Base-by-base conservation (phyloP, 2,329 filamentous ascomycete genomes). In the Hypoxylon sp. region DNA sequence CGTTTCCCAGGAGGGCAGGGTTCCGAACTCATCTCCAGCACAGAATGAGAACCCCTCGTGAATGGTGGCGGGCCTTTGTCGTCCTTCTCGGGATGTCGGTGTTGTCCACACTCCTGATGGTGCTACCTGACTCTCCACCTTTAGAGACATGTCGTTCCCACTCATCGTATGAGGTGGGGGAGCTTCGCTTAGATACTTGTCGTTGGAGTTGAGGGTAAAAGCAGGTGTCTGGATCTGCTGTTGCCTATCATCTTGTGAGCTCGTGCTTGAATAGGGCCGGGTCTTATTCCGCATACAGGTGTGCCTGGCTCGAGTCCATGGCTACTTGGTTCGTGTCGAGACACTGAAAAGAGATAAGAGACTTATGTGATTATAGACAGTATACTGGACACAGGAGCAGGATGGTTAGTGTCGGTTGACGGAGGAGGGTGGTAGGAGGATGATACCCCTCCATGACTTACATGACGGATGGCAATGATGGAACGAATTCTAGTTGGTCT, bases 11-110 rank as follows among this genome's bases (percentile, higher is more conserved):
- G 82, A 78, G 13, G 81, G 77, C 41, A 86, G 70, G 3, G 79
- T 75, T 41, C 77, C 76, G 62, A 79, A 84, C 40, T 83, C 79
- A 60, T 84, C 83, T 29, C 78, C 77, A 60, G 83, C 75, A 67
- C 81, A 84, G 72, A 83, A 87, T 15, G 83, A 82, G 68, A 87
- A 86, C 48, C 81, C 82, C 68, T 86, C 84, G 64, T 87, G 83
- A 55, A 86, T 85, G 33, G 83, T 85, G 38, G 81, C 81, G 51
- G 84, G 83, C 33, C 83, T 79, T 42, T 80, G 81, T 60, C 81
- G 78, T 65, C 78, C 71, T 56, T 78, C 73, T 50, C 83, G 80
- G 35, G 83, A 76, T 10, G 77, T 79, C 7, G 84, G 81, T 46
- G 83, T 82, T 54, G 83, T 81, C 83, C 83, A 87, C 65, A 81